Evolutionary conservation across 345 rosid species (phyloP).

Genomic region (Pugionium dolabratum): DNA sequence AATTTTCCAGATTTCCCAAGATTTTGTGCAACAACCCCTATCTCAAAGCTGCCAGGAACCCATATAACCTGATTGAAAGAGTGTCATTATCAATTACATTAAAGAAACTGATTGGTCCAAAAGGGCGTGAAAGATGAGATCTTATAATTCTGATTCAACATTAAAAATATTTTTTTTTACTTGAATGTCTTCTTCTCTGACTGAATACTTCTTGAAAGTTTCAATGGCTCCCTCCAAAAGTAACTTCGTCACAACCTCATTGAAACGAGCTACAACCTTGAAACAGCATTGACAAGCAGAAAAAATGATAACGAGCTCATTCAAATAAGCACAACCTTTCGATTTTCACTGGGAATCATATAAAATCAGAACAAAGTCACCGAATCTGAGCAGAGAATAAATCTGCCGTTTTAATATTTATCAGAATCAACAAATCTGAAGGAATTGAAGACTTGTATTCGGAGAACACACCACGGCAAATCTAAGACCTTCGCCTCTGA

Average conservation of each 20-base stretch:
- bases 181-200: constrained; percentile 77
- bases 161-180: constrained; percentile 33
- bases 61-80: constrained; percentile 68
- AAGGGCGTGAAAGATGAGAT: constrained; percentile 1
- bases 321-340: not conserved
- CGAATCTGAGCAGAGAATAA: not conserved
- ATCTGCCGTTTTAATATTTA: not conserved
- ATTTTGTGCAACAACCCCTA: constrained; percentile 66
- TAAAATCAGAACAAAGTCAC: not conserved
- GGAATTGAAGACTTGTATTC: not conserved
- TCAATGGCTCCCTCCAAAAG: constrained; percentile 88
- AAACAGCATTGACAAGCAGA: not conserved
- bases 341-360: not conserved
- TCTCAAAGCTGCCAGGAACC: constrained; percentile 97
- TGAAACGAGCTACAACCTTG: constrained; percentile 95
- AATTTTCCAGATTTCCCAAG: constrained; percentile 79
- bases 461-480: constrained; percentile 70
- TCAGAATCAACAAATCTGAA: not conserved
- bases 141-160: not conserved
- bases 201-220: constrained; percentile 79
- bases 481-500: constrained; percentile 69
- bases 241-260: constrained; percentile 80
- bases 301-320: not conserved
- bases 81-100: constrained; percentile 2
- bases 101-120: not conserved